Evolutionary conservation across 371 early-diverging fungal species (phyloP), one percentile per base, ranked within the genome.

Genomic region (Phascolomyces articulosus): DNA sequence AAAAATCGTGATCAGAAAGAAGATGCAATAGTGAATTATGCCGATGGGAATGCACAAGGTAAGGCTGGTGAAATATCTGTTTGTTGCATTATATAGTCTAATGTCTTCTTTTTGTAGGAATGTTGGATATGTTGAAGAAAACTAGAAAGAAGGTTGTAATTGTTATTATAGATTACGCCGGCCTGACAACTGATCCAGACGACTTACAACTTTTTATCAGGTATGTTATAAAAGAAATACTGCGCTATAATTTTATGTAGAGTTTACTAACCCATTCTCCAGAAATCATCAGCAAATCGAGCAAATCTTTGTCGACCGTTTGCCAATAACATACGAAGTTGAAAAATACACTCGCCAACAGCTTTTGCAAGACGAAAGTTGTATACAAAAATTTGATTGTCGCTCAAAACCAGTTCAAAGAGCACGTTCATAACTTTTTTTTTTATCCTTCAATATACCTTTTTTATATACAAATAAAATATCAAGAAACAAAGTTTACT

Each of bases 81-180:
- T 53, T 62, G 54, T 13, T 62, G 7, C 34, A 53, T 40, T 28
- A 27, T 62, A 62, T 54, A 0, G 34, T 62, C 31, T 18, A 31
- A 51, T 62, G 18, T 20, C 31, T 62, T 38, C 1, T 51, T 53
- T 29, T 6, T 6, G 20, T 54, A 53, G 62, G 53, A 21, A 62
- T 62, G 62, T n/a, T 62, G n/a, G 38, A 16, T 26, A 51, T 62
- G 18, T 34, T 62, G 11, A 62, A 62, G 31, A 51, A 40, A 13
- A 54, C 62, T 10, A 21, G 53, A 53, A 62, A 40, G 2, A 21
- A 54, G n/a, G 40, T 62, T 11, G 53, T 62, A 15, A 51, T 54
- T 53, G 62, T 62, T 16, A 38, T 40, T 2, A 62, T 62, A 21
- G 62, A 62, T 40, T 62, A 62, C 40, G 62, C 62, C 53, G 62